Percentiles rank a stretch among this genome's conserved stretches.
Conservation (phyloP, 768 basidiomycete genomes). For the Auriculariales sp. region DNA sequence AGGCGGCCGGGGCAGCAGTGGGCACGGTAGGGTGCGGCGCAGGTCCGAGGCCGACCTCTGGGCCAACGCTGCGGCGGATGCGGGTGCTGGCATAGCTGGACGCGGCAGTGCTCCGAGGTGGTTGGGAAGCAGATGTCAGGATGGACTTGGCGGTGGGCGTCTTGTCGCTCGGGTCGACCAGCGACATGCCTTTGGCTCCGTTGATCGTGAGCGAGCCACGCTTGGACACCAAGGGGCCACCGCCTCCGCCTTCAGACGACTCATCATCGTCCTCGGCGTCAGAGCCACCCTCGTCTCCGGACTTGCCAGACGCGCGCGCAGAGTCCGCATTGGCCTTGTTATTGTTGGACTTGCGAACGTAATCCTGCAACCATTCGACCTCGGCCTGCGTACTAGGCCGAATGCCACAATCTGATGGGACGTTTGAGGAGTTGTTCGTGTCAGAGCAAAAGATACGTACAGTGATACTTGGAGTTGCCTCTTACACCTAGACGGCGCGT, state of each 20-base stretch:
- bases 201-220: conserved; percentile 58
- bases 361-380: conserved; percentile 85
- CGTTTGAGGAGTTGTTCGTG: conserved; percentile 9
- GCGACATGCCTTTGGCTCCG: conserved; percentile 45
- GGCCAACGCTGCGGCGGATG: background rate
- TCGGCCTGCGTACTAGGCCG: conserved; percentile 82
- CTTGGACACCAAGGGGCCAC: conserved; percentile 49
- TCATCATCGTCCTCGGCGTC: conserved; percentile 84
- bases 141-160: conserved; percentile 71
- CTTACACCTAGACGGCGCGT: conserved; percentile 83
- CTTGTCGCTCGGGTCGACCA: conserved; percentile 65
- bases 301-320: conserved; percentile 43
- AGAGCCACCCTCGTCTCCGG: conserved; percentile 51
- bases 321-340: conserved; percentile 55
- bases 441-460: conserved; percentile 27
- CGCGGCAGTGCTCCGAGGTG: conserved; percentile 41
- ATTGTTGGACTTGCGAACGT: conserved; percentile 83
- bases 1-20: conserved; percentile 15
- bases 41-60: background rate
- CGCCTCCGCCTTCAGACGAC: conserved; percentile 52
- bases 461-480: conserved; percentile 95
- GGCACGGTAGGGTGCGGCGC: background rate
- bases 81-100: conserved; percentile 24
- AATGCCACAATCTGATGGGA: conserved; percentile 66
- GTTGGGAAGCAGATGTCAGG: conserved; percentile 66